Base-by-base conservation (phyloP, 805 yeast species). In the Jamesozyma hellenica region DNA sequence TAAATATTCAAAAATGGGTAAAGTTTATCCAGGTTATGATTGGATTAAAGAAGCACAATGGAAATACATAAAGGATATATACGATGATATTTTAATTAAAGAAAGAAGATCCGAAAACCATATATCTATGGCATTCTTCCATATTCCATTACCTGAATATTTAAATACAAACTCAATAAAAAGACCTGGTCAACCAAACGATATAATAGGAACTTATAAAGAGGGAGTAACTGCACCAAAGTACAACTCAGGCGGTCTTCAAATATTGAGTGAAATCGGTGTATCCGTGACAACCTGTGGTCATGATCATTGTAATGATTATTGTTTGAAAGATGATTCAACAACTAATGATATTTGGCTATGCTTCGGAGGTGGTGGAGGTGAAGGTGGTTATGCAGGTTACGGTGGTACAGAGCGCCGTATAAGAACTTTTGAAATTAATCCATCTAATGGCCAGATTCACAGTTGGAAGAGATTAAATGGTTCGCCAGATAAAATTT, bases 301-400 rank as follows among this genome's bases (percentile, higher is more conserved):
- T 0, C 98, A 92, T 58, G 98, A 92, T 54, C 98, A 92, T 58
- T 83, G 86, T 50, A 92, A 92, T 60, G 97, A 92, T 55, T 92
- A 74, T 57, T 92, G 98, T 61, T 61, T 84, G 43, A 61, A 69
- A 38, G 82, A 82, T 47, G 58, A 65, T 17, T 56, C 64, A n/a
- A 50, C 54, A 2, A 43, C 49, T 7, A 49, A 49, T n/a, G 52
- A 47, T 11, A 61, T 81, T 26, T 85, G 95, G 94, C 64, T 92
- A 27, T 92, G 98, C 54, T 87, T 86, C 55, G 98, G 95, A 3
- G 98, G 98, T 19, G 94, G 79, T 1, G 71, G 74, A 4, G 98
- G 97, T 13, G 94, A 85, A 62, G 98, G 97, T 30, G 97, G 96
- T 0, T 92, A 92, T 56, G 96, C 82, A 8, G 96, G 96, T 0